These are phyloP conservation scores for Aquilaria yunnanensis DNA, from an alignment of 345 rosid genomes.

Conservation along the genomic window DNA sequence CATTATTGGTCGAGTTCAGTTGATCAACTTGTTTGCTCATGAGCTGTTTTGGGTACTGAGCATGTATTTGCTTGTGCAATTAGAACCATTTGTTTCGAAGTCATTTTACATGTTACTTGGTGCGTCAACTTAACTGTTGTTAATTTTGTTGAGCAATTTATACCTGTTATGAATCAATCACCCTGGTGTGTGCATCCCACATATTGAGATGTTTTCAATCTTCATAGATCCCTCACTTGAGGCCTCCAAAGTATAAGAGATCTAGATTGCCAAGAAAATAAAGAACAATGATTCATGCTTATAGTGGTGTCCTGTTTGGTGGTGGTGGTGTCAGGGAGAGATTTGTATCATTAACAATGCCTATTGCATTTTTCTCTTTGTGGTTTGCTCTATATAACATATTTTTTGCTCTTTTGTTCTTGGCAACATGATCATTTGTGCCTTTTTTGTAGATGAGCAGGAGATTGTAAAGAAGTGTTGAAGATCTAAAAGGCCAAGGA, in stretches of 20 bases:
- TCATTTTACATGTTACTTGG: too few species aligned
- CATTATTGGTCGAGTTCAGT: too few species aligned
- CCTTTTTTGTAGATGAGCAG: slow-evolving; percentile 58
- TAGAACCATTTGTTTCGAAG: too few species aligned
- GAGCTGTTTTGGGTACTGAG: too few species aligned
- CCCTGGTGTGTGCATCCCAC: too few species aligned
- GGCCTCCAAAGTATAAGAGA: slow-evolving; percentile 86
- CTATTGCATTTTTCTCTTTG: background rate
- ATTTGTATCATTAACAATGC: slow-evolving; percentile 23
- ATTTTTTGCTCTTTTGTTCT: background rate
- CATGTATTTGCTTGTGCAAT: too few species aligned
- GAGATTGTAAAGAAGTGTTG: slow-evolving; percentile 56
- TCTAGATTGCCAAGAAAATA: slow-evolving; percentile 69
- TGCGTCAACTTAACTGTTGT: too few species aligned
- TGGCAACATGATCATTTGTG: slow-evolving; percentile 48
- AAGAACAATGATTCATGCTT: slow-evolving; percentile 82
- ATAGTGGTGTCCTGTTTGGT: slow-evolving; percentile 78
- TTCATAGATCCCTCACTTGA: slow-evolving; percentile 75
- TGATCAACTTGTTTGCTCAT: too few species aligned
- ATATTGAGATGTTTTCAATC: background rate
- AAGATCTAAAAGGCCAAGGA: slow-evolving; percentile 17
- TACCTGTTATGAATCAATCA: too few species aligned
- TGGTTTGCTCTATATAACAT: background rate
- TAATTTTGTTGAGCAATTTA: too few species aligned
- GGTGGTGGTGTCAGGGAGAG: slow-evolving; percentile 76